phyloP scores from a whole-genome alignment of 2,329 filamentous ascomycete species.

The Canariomyces notabilis region DNA sequence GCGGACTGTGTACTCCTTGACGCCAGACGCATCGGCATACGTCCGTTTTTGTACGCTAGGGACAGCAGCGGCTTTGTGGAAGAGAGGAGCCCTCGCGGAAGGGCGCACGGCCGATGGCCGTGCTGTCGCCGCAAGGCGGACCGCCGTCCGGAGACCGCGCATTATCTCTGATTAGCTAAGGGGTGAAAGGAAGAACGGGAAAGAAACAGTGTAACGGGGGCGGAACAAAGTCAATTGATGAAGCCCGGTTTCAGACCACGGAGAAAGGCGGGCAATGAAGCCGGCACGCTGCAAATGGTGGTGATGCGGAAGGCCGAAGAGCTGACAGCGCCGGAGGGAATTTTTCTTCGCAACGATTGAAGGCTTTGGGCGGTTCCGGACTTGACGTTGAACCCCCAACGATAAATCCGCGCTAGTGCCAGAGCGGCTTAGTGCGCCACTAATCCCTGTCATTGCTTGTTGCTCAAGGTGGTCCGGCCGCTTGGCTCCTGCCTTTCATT shows the following conservation, averaged over 20 bases:
- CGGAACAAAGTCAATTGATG: slow-evolving; percentile 19
- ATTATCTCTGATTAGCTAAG: slow-evolving; percentile 28
- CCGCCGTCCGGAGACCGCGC: slow-evolving; percentile 42
- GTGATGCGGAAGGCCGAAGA: slow-evolving; percentile 15
- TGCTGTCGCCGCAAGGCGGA: slow-evolving; percentile 38
- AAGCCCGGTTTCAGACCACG: slow-evolving; percentile 12
- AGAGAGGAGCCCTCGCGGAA: slow-evolving; percentile 24
- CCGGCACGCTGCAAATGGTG: slow-evolving; percentile 11
- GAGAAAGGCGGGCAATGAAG: slow-evolving; percentile 15
- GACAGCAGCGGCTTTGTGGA: slow-evolving; percentile 27
- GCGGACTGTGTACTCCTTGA: slow-evolving; percentile 93
- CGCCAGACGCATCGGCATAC: slow-evolving; percentile 54
- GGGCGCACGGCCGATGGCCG: slow-evolving; percentile 26
- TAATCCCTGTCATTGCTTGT: slow-evolving; percentile 10
- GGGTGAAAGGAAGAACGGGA: slow-evolving; percentile 10
- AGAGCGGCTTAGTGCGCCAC: slow-evolving; percentile 18
- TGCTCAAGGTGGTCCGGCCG: slow-evolving; percentile 5
- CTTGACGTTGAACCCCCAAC: slow-evolving; percentile 28
- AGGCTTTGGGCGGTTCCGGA: slow-evolving; percentile 24
- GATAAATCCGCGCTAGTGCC: slow-evolving; percentile 19
- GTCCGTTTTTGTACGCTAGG: slow-evolving; percentile 45
- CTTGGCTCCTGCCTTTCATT: no score
- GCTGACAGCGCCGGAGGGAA: slow-evolving; percentile 23
- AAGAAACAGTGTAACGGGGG: neutral
- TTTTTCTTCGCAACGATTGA: slow-evolving; percentile 24